Conservation (phyloP, 2,329 filamentous ascomycete genomes). For the Pseudocercospora pini-densiflorae region DNA sequence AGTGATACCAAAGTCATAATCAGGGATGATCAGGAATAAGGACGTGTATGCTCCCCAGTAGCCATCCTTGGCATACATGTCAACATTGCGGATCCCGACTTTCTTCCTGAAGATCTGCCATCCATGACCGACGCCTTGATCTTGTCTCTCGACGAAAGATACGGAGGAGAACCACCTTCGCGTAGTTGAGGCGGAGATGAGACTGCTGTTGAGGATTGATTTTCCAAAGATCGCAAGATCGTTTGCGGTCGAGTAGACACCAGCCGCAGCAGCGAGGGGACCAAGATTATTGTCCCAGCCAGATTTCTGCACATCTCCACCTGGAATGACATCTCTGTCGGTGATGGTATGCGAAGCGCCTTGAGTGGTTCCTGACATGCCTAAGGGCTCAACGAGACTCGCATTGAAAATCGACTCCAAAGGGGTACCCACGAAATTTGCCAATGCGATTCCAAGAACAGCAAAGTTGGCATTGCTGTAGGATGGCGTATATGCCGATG, state of each 20-base stretch:
- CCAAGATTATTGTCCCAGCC: constrained; percentile 36
- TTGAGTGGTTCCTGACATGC: constrained; percentile 22
- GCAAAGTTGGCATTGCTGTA: constrained; percentile 30
- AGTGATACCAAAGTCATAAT: constrained; percentile 52
- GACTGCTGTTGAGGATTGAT: constrained; percentile 49
- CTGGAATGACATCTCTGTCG: constrained; percentile 20
- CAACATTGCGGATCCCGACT: constrained; percentile 48
- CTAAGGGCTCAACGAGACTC: constrained; percentile 21
- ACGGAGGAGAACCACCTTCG: constrained; percentile 52
- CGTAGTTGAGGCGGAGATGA: constrained; percentile 48
- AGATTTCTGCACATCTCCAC: constrained; percentile 16
- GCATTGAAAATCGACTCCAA: constrained; percentile 19
- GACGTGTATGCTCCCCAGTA: constrained; percentile 39
- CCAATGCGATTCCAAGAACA: constrained; percentile 21
- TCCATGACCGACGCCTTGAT: constrained; percentile 50
- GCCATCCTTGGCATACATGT: constrained; percentile 55
- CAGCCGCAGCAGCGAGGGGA: constrained; percentile 39
- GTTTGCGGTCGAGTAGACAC: constrained; percentile 26
- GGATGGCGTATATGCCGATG: constrained; percentile 22
- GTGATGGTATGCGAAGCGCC: constrained; percentile 15
- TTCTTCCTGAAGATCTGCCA: constrained; percentile 55
- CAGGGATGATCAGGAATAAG: constrained; percentile 49
- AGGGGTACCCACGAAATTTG: constrained; percentile 8
- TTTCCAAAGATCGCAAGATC: constrained; percentile 39
- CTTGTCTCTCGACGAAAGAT: constrained; percentile 43